Conservation (phyloP, 2,329 filamentous ascomycete species). For the Tympanopsis confertula region DNA sequence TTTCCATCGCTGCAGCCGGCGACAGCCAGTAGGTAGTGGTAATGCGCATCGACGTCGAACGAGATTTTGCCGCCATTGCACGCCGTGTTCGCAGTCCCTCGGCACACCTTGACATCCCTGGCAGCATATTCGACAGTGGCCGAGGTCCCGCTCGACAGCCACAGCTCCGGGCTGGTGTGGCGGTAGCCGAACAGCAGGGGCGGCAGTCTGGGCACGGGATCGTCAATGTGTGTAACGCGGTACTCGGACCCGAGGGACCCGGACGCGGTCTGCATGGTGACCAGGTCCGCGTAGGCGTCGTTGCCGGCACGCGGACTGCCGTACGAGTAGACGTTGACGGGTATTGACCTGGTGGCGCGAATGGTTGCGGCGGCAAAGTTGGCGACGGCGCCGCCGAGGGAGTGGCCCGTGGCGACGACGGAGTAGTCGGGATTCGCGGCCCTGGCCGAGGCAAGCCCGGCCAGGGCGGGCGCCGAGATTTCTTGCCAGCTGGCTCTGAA, state of each 20-base stretch:
- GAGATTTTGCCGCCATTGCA: slow-evolving; percentile 39
- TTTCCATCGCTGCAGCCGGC: slow-evolving; percentile 21
- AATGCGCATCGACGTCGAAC: slow-evolving; percentile 31
- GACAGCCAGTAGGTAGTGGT: slow-evolving; percentile 33
- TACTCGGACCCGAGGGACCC: slow-evolving; percentile 32
- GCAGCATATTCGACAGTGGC: slow-evolving; percentile 22
- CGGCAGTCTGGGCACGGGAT: slow-evolving; percentile 59
- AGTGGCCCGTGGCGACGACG: slow-evolving; percentile 54
- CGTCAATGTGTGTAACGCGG: slow-evolving; percentile 55
- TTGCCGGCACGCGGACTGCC: slow-evolving; percentile 58
- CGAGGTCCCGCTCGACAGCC: slow-evolving; percentile 29
- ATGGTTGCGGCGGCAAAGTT: slow-evolving; percentile 46
- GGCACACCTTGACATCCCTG: slow-evolving; percentile 31
- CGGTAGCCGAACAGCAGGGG: slow-evolving; percentile 46
- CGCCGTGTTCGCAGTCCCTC: slow-evolving; percentile 28
- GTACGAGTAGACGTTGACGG: slow-evolving; percentile 51
- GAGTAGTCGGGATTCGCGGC: slow-evolving; percentile 35
- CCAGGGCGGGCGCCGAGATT: slow-evolving; percentile 26
- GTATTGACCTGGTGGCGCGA: slow-evolving; percentile 27
- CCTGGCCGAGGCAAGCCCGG: slow-evolving; percentile 29
- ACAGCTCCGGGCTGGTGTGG: slow-evolving; percentile 63
- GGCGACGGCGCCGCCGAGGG: slow-evolving; percentile 54
- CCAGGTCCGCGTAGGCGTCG: slow-evolving; percentile 35
- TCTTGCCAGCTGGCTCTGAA: slow-evolving; percentile 50
- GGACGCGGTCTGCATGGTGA: slow-evolving; percentile 35